Evolutionary conservation across 768 basidiomycete genomes (phyloP), one percentile per base, ranked within the genome.

Genomic region (Podaxis rugospora): DNA sequence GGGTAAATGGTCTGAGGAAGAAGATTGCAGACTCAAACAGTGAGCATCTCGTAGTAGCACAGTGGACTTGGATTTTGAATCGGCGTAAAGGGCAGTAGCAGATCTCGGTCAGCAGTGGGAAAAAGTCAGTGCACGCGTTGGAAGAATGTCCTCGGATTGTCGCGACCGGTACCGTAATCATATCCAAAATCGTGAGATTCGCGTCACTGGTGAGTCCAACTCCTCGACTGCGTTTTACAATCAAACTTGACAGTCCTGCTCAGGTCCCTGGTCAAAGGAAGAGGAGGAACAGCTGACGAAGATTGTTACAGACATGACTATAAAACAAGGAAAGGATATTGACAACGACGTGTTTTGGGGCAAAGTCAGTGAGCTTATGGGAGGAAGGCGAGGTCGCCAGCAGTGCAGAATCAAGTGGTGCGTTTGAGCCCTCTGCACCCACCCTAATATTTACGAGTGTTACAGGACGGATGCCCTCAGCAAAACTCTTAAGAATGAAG

Each of bases 361-460:
- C 14, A 79, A 80, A 55, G 89, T 94, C 40, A 87, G 86, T 63
- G 81, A 87, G 52, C 79, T 81, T 50, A 93, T 94, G 92, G 89
- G 86, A 40, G 83, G 85, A 23, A 87, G 72, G 51, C 82, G 92
- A 52, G 86, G 87, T 37, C 80, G 92, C 64, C 89, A 92, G 66
- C 92, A 94, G 70, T 93, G 92, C 75, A 81, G 92, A 51, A 90
- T 89, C 47, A 94, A 94, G 82, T 94, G 92, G 91, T 90, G 62
- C 5, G 42, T 44, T 18, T 57, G 72, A 44, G 9, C 28, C 42
- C 55, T 42, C 36, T 27, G 3, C 3, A 58, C 11, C 54, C 27
- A 16, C 13, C 14, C n/a, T 61, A 42, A 21, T 53, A 61, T 39
- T 51, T 44, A 21, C n/a, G 13, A 2, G 50, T 58, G 21, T 32